Evolutionary conservation across 2,329 filamentous ascomycete genomes (phyloP), one percentile per base, ranked within the genome.

Genomic region (Metarhizium anisopliae): DNA sequence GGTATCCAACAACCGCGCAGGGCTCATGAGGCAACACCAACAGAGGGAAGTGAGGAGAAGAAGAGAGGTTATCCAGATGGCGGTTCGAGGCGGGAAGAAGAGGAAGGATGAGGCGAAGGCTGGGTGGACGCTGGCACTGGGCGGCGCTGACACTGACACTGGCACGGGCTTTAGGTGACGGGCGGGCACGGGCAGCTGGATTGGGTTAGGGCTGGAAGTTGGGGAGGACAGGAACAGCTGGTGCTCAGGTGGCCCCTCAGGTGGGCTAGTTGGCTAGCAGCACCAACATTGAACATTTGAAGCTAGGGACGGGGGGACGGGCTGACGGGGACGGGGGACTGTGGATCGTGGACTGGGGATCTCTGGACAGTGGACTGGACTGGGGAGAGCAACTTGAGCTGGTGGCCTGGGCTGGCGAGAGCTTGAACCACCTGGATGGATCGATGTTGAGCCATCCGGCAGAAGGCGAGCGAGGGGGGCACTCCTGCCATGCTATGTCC

Each of bases 1-100:
- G 61, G 64, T 60, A 54, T 58, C 55, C 56, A 56, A 61, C 55
- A 59, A 59, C 57, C 3, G 49, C 51, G 57, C 53, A 61, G 60
- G 40, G 52, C 51, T 55, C 56, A 60, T 54, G 55, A 55, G 52
- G 45, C 50, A 35, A 54, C 40, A 32, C 43, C 32, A 29, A 36
- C 32, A 2, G 29, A 38, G 50, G 47, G 52, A 52, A 42, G 53
- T 50, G 35, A 57, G 52, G 53, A 51, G 50, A 42, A 49, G 43
- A 14, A 35, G 52, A 11, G 45, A n/a, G 18, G 20, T 18, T 49
- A 8, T 49, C 8, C 20, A 5, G 45, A 49, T 30, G 45, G 45
- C 10, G 20, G 6, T 6, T 8, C 20, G 45, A 20, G 42, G 45
- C 45, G 25, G 45, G 52, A 50, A 47, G 47, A 20, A 53, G 20